Conservation (phyloP, 2,329 filamentous ascomycete species). For the Karstenula rhodostoma region DNA sequence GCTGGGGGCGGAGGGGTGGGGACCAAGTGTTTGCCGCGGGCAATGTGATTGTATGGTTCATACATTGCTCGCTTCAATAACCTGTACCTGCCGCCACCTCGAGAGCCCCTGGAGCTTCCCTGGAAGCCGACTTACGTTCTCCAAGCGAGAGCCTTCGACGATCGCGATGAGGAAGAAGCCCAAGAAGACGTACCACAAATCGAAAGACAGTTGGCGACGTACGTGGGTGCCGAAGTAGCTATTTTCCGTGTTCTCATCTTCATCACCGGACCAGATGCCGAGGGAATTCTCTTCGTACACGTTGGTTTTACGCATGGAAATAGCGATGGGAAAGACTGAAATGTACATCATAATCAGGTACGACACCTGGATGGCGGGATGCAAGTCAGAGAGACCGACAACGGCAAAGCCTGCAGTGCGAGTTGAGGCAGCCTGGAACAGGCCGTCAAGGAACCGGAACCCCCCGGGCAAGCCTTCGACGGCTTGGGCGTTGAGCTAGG, state of each 20-base stretch:
- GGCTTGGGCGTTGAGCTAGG: conserved; percentile 72
- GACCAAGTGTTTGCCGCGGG: neutral
- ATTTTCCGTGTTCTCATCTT: conserved; percentile 66
- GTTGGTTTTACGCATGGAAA: conserved; percentile 91
- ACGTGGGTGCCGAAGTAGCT: conserved; percentile 93
- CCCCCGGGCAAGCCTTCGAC: conserved; percentile 75
- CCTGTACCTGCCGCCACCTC: neutral
- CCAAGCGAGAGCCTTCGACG: conserved; percentile 77
- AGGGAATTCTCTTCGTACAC: conserved; percentile 93
- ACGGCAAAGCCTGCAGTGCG: conserved; percentile 90
- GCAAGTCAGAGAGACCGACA: conserved; percentile 77
- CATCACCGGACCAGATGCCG: conserved; percentile 70
- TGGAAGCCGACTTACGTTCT: conserved; percentile 51
- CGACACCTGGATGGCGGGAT: conserved; percentile 90
- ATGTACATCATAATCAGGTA: conserved; percentile 99
- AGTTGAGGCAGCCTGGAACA: conserved; percentile 90
- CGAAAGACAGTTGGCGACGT: conserved; percentile 91
- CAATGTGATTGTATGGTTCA: neutral
- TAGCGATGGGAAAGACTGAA: conserved; percentile 94
- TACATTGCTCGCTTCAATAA: conserved; percentile 7
- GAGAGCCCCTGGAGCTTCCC: neutral
- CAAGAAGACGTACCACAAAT: conserved; percentile 95
- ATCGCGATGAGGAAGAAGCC: conserved; percentile 94
- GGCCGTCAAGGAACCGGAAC: conserved; percentile 80
- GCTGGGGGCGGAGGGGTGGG: neutral